Evolutionary conservation across 306 rosid species (phyloP), one percentile per base, ranked within the genome.

Genomic region (Erythrophleum fordii): DNA sequence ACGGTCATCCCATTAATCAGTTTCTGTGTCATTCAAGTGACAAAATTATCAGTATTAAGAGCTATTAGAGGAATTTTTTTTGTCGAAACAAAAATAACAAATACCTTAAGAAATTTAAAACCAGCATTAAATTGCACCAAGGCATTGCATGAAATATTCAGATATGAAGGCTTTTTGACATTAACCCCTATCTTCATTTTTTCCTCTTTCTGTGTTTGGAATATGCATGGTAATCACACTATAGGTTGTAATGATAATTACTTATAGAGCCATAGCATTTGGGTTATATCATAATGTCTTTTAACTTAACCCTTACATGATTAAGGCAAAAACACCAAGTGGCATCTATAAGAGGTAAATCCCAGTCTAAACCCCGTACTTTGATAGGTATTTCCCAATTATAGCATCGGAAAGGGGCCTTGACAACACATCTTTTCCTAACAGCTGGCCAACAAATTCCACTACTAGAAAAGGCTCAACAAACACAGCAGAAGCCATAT

Each of bases 1-100:
- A 95, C 99, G 2, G 93, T 90, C 99, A 95, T 95, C 71, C 99
- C 99, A 81, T 95, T 91, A 44, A 95, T 95, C 99, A 95, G 91
- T 93, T 93, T 95, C 99, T 93, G n/a, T n/a, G 96, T 73, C 76
- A 72, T 82, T 77, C 62, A 68, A 68, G 65, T 23, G 52, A 35
- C 56, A 69, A 70, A 78, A 10, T 61, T 14, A 73, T 81, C 41
- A 82, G 76, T 73, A 26, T 16, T 76, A 20, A 75, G 75, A 82
- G 44, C 23, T 58, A 78, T 58, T 22, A 49, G n/a, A 66, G 64
- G 26, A 52, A 67, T 58, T 9, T 18, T 74, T 14, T 13, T 41
- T 59, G 39, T 64, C 51, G 41, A 20, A 76, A 13, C 75, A 71
- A 71, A 34, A 67, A 59, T 20, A 48, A 7, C 51, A 64, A 58